Base-by-base conservation (phyloP, 805 yeast genomes). In the Spathaspora passalidarum region DNA sequence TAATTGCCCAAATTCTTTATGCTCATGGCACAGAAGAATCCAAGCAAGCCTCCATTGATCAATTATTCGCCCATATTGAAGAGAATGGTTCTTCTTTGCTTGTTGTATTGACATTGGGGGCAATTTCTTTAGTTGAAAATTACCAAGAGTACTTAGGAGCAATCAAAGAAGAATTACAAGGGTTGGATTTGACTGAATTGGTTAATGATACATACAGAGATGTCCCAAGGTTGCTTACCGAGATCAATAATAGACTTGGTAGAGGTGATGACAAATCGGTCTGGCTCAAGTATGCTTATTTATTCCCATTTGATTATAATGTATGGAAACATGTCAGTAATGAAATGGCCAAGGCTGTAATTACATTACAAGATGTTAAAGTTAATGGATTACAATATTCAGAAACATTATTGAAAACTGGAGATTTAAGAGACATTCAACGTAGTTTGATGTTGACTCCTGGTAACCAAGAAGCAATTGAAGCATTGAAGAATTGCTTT, bases 31-130 rank as follows among this genome's bases (percentile, higher is more conserved):
- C 81, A 0, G 81, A 78, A n/a, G 94, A 86, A 4, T 81, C 94
- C 1, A 83, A 81, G 48, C 85, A 82, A 51, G 91, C 90, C 1
- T 96, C 97, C 0, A 58, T 87, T 40, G 96, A 90, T 55, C 96
- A 89, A 61, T 65, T 92, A 38, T 84, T 86, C 54, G 73, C 76
- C 19, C 80, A 75, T 54, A 79, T 90, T 35, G 84, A 78, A 49
- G 70, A 66, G 3, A 63, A 77, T 46, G 96, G 96, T 0, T 72
- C 86, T 1, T 80, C 90, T 2, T 65, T 88, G 39, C 57, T 80
- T 19, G 80, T 87, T 1, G 83, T 88, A 0, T 63, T 91, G 48
- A 79, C 89, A 1, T 69, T 92, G 36, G 97, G 96, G 4, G 90
- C 95, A 0, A 81, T 92, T 18, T 74, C 88, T 0, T 73, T 94